phyloP scores from a whole-genome alignment of 129 eudicot species.

The Kitagawia praeruptora region DNA sequence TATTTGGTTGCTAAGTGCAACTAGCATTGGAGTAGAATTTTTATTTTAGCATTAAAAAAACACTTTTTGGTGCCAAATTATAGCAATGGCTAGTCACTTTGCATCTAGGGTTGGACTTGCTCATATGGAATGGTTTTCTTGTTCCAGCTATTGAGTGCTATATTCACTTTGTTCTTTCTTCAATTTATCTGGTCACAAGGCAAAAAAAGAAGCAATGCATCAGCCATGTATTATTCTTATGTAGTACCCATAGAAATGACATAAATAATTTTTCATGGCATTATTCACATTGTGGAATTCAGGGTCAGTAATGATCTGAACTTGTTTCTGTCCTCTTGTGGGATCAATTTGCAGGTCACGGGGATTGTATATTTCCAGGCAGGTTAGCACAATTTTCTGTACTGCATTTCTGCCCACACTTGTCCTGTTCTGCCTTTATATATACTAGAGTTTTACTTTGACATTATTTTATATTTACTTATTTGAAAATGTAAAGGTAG shows the following conservation, averaged over 20 bases:
- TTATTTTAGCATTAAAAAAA: no score
- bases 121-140: not conserved
- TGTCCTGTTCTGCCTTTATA: constrained; percentile 40
- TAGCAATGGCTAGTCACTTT: no score
- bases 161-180: not conserved
- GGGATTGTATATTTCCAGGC: constrained; percentile 92
- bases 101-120: no score
- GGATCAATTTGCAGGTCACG: constrained; percentile 79
- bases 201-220: not conserved
- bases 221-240: not conserved
- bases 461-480: not conserved
- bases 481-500: not conserved
- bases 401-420: constrained; percentile 23
- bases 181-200: not conserved
- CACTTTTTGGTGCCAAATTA: no score
- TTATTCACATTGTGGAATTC: constrained; percentile 18
- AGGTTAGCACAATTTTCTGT: constrained; percentile 53
- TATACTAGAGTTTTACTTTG: constrained; percentile 20
- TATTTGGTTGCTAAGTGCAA: no score
- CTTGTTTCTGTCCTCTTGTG: constrained; percentile 21
- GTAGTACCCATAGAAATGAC: not conserved
- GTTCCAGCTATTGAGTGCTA: not conserved
- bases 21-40: no score
- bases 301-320: constrained; percentile 22
- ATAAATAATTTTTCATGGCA: not conserved